Evolutionary conservation across 305 asterid genomes (phyloP).

Genomic region (Fraxinus paxiana): DNA sequence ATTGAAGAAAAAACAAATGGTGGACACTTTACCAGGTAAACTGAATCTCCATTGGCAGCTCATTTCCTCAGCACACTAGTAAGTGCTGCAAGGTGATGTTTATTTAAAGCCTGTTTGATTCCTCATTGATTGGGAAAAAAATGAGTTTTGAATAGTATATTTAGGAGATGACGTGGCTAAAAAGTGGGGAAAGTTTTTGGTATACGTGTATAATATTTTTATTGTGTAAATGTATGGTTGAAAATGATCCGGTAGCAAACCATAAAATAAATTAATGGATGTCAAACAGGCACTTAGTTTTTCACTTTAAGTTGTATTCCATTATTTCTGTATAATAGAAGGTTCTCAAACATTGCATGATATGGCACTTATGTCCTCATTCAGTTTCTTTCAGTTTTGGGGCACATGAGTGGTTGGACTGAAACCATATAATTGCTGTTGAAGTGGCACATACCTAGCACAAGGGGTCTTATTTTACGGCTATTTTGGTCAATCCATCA

Average conservation of each 20-base stretch:
- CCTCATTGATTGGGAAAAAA: background rate
- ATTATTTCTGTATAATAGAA: background rate
- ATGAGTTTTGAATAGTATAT: background rate
- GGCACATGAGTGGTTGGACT: background rate
- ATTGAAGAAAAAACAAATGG: slow-evolving; percentile 20
- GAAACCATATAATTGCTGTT: background rate
- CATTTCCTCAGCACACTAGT: background rate
- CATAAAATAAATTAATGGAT: background rate
- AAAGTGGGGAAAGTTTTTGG: background rate
- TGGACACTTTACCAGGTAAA: slow-evolving; percentile 23
- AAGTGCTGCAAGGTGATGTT: background rate
- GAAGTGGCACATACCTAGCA: background rate
- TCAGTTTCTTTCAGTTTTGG: background rate
- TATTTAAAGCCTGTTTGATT: background rate
- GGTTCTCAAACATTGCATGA: background rate
- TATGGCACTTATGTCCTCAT: background rate
- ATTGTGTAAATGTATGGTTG: background rate
- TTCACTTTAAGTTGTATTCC: background rate
- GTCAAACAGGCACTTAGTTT: background rate
- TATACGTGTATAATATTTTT: background rate
- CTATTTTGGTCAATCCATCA: background rate
- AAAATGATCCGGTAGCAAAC: background rate
- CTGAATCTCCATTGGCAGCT: background rate
- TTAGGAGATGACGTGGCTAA: background rate
- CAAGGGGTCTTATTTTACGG: background rate